Evolutionary conservation across 352 stramenopile species (phyloP).

Genomic region (Thalassiosira mediterranea): DNA sequence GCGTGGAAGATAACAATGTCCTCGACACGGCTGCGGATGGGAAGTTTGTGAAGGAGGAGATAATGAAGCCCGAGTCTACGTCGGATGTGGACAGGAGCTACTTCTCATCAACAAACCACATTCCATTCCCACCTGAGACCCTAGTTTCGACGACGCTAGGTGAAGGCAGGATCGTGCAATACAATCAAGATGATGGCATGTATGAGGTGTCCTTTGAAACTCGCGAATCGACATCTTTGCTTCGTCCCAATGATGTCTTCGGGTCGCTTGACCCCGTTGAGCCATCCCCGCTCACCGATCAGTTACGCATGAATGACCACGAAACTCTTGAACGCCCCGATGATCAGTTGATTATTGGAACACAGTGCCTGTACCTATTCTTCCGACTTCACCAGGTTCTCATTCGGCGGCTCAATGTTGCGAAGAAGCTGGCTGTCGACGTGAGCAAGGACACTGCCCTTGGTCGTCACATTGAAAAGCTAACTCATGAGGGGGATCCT

Average conservation of each 20-base stretch:
- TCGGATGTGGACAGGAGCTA: slow-evolving; percentile 16
- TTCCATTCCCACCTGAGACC: slow-evolving; percentile 70
- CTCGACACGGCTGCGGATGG: slow-evolving; percentile 3
- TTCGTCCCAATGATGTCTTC: slow-evolving; percentile 67
- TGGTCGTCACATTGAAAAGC: slow-evolving; percentile 69
- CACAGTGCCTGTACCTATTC: slow-evolving; percentile 84
- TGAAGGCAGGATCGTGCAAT: slow-evolving; percentile 73
- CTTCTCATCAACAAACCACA: slow-evolving; percentile 58
- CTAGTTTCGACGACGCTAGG: slow-evolving; percentile 73
- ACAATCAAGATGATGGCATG: slow-evolving; percentile 46
- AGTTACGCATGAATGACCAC: slow-evolving; percentile 69
- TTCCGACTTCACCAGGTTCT: slow-evolving; percentile 83
- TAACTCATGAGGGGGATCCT: slow-evolving; percentile 51
- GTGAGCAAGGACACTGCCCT: slow-evolving; percentile 65
- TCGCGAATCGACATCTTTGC: slow-evolving; percentile 45
- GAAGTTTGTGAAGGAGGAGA: slow-evolving; percentile 58
- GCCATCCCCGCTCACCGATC: slow-evolving; percentile 67
- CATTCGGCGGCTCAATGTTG: slow-evolving; percentile 72
- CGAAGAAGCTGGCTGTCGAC: slow-evolving; percentile 68
- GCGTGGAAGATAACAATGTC: slow-evolving; percentile 35
- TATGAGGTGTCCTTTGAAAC: slow-evolving; percentile 63
- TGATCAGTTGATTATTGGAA: slow-evolving; percentile 81
- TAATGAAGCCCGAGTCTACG: slow-evolving; percentile 26
- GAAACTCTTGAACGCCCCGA: slow-evolving; percentile 57
- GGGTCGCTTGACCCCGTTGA: slow-evolving; percentile 72